A percentile compares a stretch with the other conserved stretches of the same genome.
These are phyloP conservation scores for Boehmeria nivea DNA, from an alignment of 306 rosid species.

Conservation along the genomic window DNA sequence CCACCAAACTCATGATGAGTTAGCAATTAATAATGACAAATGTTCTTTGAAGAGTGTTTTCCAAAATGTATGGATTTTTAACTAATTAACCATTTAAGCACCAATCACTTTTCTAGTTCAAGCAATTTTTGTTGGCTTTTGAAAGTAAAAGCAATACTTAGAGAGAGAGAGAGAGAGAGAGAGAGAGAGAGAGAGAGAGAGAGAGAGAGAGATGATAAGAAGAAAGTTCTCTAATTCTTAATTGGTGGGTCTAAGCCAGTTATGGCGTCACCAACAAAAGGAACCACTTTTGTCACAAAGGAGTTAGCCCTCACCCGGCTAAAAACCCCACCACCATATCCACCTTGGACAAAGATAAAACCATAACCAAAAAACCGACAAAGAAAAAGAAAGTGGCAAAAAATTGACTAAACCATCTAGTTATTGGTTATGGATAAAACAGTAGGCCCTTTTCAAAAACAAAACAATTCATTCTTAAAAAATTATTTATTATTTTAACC, in stretches of 20 bases:
- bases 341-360: slow-evolving; percentile 24
- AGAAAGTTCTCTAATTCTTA: slow-evolving; percentile 1
- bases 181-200: not conserved
- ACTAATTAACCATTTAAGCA: not conserved
- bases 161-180: not conserved
- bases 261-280: slow-evolving; percentile 40
- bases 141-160: slow-evolving; percentile 1
- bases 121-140: not conserved
- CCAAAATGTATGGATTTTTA: not conserved
- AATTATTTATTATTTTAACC: no score
- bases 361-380: not conserved
- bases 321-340: slow-evolving; percentile 23
- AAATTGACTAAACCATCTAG: slow-evolving; percentile 11
- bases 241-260: slow-evolving; percentile 20
- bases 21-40: not conserved
- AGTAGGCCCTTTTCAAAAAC: not conserved
- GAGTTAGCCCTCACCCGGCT: slow-evolving; percentile 14
- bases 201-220: not conserved
- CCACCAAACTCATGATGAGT: not conserved
- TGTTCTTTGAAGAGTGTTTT: slow-evolving; percentile 1
- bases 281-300: slow-evolving; percentile 13
- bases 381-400: not conserved
- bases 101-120: not conserved
- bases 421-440: slow-evolving; percentile 18
- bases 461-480: not conserved